Evolutionary conservation across 495 filamentous ascomycete species (phyloP).

Genomic region (Lepidopterella palustris): DNA sequence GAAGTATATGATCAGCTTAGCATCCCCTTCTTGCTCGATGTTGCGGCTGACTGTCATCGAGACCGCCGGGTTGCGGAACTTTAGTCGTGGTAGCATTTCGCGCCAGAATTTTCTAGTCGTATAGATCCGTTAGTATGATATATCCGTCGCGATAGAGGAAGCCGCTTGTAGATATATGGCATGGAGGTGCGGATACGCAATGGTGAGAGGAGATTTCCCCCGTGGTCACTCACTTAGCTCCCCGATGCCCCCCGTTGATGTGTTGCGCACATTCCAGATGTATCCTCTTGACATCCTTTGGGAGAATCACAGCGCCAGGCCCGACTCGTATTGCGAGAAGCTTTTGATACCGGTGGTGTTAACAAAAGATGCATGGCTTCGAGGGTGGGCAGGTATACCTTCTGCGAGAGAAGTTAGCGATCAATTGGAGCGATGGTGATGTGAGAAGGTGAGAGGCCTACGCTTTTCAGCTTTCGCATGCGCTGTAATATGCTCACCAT

Average conservation of each 20-base stretch:
- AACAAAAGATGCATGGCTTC: background rate
- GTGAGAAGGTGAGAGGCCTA: conserved; percentile 41
- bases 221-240: conserved; percentile 56
- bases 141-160: background rate
- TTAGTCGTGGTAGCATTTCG: conserved; percentile 70
- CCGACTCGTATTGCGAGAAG: conserved; percentile 66
- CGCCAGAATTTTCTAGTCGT: conserved; percentile 75
- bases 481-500: conserved; percentile 79
- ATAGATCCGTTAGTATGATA: no score
- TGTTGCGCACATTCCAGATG: conserved; percentile 71
- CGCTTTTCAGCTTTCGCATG: conserved; percentile 68
- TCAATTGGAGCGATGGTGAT: background rate
- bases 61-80: conserved; percentile 86
- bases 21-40: conserved; percentile 48
- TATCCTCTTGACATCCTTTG: conserved; percentile 72
- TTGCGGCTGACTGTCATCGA: conserved; percentile 74
- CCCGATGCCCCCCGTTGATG: conserved; percentile 64
- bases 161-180: background rate
- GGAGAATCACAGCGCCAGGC: conserved; percentile 73
- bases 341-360: conserved; percentile 38
- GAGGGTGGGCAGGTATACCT: conserved; percentile 36
- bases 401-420: conserved; percentile 30
- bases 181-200: background rate
- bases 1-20: conserved; percentile 72
- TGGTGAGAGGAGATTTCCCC: background rate